phyloP scores from a whole-genome alignment of 202 grass and related monocot genomes.

The Schoenoplectus triqueter region DNA sequence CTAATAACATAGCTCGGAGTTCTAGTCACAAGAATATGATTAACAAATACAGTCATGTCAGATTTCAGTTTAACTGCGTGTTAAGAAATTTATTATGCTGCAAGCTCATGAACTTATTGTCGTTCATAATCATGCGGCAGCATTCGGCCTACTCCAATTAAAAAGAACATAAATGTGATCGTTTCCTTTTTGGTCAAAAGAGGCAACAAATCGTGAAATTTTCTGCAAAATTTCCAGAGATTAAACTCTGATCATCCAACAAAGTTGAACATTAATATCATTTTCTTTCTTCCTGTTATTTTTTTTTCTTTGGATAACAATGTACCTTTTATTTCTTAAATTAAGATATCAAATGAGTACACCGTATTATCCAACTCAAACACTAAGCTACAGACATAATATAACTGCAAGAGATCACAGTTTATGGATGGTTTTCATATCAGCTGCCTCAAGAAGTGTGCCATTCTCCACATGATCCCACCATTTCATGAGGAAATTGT shows the following conservation, averaged over 20 bases:
- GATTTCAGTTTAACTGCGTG: neutral
- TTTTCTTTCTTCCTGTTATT: neutral
- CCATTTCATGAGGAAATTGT: conserved; percentile 89
- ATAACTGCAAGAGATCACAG: conserved; percentile 55
- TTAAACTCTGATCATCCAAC: neutral
- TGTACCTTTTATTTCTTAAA: conserved; percentile 12
- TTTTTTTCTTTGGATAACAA: conserved; percentile 1
- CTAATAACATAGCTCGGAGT: neutral
- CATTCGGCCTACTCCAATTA: neutral
- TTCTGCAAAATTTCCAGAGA: neutral
- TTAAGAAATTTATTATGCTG: conserved; percentile 1
- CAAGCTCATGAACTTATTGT: neutral
- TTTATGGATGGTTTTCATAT: conserved; percentile 93
- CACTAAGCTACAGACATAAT: conserved; percentile 24
- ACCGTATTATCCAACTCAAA: conserved; percentile 20
- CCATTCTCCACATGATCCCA: conserved; percentile 83
- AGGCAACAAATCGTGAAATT: neutral
- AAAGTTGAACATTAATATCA: neutral
- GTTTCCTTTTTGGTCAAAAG: neutral
- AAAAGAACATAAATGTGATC: neutral
- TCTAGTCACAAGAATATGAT: neutral
- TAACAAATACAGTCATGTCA: neutral
- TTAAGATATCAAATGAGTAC: neutral
- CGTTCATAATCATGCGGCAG: neutral
- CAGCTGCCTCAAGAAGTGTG: conserved; percentile 59